These are phyloP conservation scores for Aspergillus ustus DNA, from an alignment of 2,329 filamentous ascomycete species.

Conservation along the genomic window DNA sequence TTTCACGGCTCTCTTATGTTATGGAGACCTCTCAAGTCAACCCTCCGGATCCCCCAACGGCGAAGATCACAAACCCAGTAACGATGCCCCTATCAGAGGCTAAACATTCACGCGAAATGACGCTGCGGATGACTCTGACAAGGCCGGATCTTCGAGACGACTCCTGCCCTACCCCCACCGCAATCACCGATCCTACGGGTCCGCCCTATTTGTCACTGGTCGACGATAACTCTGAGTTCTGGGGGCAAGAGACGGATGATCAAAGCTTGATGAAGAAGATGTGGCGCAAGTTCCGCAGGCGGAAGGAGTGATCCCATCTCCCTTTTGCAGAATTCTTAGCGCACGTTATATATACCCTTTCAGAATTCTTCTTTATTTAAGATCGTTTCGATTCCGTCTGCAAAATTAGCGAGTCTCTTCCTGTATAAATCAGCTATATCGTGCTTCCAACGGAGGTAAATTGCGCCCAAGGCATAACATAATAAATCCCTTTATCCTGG, in stretches of 20 bases:
- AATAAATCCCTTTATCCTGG: no score
- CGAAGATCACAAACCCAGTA: conserved; percentile 23
- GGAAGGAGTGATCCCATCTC: conserved; percentile 21
- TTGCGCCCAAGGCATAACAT: no score
- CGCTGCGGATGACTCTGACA: conserved; percentile 92
- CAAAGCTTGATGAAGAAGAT: conserved; percentile 48
- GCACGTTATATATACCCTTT: background rate
- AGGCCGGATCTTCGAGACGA: conserved; percentile 74
- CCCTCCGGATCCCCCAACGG: conserved; percentile 22
- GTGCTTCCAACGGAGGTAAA: background rate
- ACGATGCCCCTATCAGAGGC: conserved; percentile 34
- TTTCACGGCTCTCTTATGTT: conserved; percentile 17
- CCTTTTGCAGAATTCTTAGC: background rate
- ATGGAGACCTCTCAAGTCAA: conserved; percentile 16
- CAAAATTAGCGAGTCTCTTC: background rate
- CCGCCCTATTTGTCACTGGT: conserved; percentile 56
- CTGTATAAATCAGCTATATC: background rate
- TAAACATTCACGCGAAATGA: conserved; percentile 79
- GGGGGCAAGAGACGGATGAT: conserved; percentile 49
- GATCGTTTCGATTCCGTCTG: background rate
- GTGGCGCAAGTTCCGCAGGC: conserved; percentile 47
- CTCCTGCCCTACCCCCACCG: conserved; percentile 55
- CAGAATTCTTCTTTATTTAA: background rate
- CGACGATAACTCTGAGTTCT: conserved; percentile 47
- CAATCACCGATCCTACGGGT: conserved; percentile 63